Base-by-base conservation (phyloP, 2,329 filamentous ascomycete species). In the Fusarium sp. region DNA sequence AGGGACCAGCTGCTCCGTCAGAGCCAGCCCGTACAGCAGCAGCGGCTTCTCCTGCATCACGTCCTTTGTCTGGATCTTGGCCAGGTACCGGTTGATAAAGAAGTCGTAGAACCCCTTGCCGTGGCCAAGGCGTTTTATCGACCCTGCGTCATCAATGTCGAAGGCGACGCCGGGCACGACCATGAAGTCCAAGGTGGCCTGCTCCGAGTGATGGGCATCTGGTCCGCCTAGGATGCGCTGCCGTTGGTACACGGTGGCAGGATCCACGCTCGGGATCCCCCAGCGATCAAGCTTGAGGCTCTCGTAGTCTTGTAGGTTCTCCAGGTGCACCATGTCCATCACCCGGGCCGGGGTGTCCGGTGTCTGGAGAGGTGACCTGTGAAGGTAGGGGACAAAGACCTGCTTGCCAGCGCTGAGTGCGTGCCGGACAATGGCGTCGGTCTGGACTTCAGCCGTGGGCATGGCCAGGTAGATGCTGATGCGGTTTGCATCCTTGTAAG, bases 41-140 rank as follows among this genome's bases (percentile, higher is more conserved):
- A 89, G 81, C 78, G 85, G 81, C 65, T 80, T 79, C 61, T 81
- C 78, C 35, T 80, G 75, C 47, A 79, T 79, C 40, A 80, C 80
- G 47, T 81, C 79, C 65, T 81, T 79, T 57, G 82, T 74, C 56
- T 80, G 81, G 31, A 78, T 69, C 82, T 82, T 88, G 81, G 88
- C 80, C 62, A 85, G 81, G 78, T 95, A 97, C 76, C 92, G 91
- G 79, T 92, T 90, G 80, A 99, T 85, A 83, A 98, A 99, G 82
- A 92, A 93, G 85, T 99, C 97, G 86, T 99, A 99, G 85, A 97
- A 99, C 35, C 97, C 97, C 83, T 95, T 97, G 66, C 97, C 97
- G 83, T 99, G 97, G 45, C 97, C 97, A 22, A 98, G 88, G 77
- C 97, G 90, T 75, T 92, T 90, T 70, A 97, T 89, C 14, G 85